phyloP scores from a whole-genome alignment of 2,329 filamentous ascomycete species.

The Diaporthe aspalathi region DNA sequence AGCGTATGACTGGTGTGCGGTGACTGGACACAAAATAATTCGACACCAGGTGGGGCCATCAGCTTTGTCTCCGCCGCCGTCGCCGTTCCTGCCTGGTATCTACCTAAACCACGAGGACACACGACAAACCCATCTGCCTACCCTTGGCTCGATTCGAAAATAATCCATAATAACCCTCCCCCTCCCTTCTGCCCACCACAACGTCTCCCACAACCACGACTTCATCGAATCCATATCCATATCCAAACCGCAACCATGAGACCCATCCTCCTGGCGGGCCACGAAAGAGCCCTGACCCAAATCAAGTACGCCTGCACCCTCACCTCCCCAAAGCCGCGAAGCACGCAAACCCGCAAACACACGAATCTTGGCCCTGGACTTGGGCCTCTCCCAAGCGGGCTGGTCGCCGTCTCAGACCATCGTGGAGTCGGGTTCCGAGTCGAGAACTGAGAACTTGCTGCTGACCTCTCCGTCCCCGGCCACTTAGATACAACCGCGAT shows the following conservation, averaged over 20 bases:
- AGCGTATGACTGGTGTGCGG: constrained; percentile 31
- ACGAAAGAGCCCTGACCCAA: constrained; percentile 96
- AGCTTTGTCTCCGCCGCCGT: constrained; percentile 36
- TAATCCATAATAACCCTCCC: constrained; percentile 31
- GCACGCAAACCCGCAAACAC: constrained; percentile 33
- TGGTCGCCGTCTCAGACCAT: not conserved
- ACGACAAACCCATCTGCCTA: constrained; percentile 18
- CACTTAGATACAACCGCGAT: constrained; percentile 83
- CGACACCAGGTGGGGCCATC: constrained; percentile 31
- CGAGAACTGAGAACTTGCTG: not conserved
- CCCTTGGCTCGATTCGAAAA: not conserved
- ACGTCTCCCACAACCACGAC: not conserved
- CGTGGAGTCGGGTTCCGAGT: not conserved
- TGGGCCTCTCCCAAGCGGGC: not conserved
- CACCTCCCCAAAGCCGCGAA: constrained; percentile 15
- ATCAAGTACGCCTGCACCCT: constrained; percentile 72
- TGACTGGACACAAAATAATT: constrained; percentile 35
- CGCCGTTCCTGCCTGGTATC: constrained; percentile 7
- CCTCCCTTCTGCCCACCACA: constrained; percentile 13
- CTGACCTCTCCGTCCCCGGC: constrained; percentile 16
- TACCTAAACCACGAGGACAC: constrained; percentile 17
- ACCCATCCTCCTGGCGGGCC: constrained; percentile 94
- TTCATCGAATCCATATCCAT: constrained; percentile 23
- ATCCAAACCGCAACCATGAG: constrained; percentile 78
- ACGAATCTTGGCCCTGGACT: not conserved